Base-by-base conservation (phyloP, 2,329 filamentous ascomycete species). In the Aspergillus hiratsukae region DNA sequence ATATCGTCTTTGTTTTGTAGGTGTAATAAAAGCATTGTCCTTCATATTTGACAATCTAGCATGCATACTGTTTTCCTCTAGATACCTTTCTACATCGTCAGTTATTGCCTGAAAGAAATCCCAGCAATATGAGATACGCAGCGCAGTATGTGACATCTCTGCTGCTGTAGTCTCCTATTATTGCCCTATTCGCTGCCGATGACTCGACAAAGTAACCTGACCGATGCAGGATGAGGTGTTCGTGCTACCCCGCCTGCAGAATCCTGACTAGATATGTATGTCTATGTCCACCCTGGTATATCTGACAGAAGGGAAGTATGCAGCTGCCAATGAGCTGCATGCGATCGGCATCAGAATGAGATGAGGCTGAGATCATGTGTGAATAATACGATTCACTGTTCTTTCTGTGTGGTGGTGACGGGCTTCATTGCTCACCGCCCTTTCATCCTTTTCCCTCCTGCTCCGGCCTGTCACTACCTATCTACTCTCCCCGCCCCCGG, bases 401-500 rank as follows among this genome's bases (percentile, higher is more conserved):
- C 8, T 11, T 10, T 45, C 41, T 45, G 31, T 45, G n/a, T 45
- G 41, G 41, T 45, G 31, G 31, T 35, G 31, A 35, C 31, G 14
- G 31, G 14, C 3, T 45, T 6, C 41, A 35, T 23, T 23, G 8
- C 41, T 45, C n/a, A 45, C 41, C 31, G 31, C 31, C 31, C 31
- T 37, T 37, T 37, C 31, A 5, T 37, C 31, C 31, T 3, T 35
- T 5, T 35, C 25, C 25, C 31, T 14, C 29, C 29, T 31, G 29
- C 11, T 31, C 31, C 14, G 14, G 1, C 29, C 50, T 25, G 43
- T 41, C 29, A 21, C 29, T 55, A 50, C 49, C 53, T 59, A 40
- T 48, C 57, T 58, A 49, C 50, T 54, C 50, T 52, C 49, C 29
- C 28, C 46, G 25, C 52, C 31, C 48, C 49, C 53, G 40, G 43